Conservation (phyloP, 2,329 filamentous ascomycete genomes). For the Cytospora paraplurivora region DNA sequence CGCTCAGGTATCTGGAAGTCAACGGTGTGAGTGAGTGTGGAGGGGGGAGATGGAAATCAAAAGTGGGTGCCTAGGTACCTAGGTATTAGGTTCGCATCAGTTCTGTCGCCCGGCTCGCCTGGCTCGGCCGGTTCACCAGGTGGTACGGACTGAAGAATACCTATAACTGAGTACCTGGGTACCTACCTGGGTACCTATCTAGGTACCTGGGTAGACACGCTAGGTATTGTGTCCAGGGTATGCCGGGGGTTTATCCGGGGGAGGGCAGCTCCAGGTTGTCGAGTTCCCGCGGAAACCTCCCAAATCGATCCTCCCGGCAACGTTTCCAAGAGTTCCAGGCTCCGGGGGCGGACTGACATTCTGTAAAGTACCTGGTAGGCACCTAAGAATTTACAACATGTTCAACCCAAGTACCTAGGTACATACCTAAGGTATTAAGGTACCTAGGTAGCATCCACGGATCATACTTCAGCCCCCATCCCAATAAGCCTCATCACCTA, state of each 20-base stretch:
- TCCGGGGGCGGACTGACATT: no score
- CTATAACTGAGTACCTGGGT: background rate
- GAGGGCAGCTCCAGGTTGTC: no score
- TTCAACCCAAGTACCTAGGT: background rate
- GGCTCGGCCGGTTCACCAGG: background rate
- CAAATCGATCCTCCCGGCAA: no score
- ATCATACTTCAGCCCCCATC: background rate
- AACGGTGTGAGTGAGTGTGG: background rate
- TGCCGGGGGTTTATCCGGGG: no score
- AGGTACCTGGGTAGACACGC: no score
- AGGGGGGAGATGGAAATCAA: conserved; percentile 17
- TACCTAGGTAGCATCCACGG: background rate
- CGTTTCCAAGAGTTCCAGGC: no score
- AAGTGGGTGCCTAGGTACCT: conserved; percentile 12
- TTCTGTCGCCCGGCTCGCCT: background rate
- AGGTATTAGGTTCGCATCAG: conserved; percentile 3
- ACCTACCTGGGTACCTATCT: no score
- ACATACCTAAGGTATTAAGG: no score
- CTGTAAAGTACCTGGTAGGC: no score
- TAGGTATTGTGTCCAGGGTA: no score
- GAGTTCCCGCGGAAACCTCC: no score
- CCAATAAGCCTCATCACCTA: background rate
- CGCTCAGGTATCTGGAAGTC: background rate
- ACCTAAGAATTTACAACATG: background rate
- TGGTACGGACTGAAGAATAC: background rate